Conservation (phyloP, 192 early-diverging fungal species). For the Backusella tuberculispora region DNA sequence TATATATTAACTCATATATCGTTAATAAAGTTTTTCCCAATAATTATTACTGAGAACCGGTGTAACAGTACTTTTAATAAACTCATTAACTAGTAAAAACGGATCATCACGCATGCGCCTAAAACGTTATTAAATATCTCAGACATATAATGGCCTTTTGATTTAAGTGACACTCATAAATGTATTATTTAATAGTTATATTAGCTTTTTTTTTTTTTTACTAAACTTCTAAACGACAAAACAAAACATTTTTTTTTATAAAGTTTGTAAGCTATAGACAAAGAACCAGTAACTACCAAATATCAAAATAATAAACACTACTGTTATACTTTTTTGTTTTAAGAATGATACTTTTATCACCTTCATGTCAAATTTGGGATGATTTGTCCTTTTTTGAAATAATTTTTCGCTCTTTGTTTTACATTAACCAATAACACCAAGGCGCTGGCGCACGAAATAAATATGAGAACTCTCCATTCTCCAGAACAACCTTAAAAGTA, state of each 20-base stretch:
- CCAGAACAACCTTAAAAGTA: too few species aligned
- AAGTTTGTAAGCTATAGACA: neutral
- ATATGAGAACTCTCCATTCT: neutral
- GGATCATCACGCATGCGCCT: neutral
- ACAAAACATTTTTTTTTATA: neutral
- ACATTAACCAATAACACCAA: neutral
- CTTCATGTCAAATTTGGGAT: neutral
- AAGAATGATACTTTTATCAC: neutral
- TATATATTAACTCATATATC: neutral
- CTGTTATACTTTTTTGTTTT: too few species aligned
- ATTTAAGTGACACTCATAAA: neutral
- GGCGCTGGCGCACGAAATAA: neutral
- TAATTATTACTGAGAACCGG: neutral
- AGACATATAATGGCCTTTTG: neutral
- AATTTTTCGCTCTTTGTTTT: neutral
- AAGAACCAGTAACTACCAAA: neutral
- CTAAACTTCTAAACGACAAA: neutral
- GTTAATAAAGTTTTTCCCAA: neutral
- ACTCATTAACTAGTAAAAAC: neutral
- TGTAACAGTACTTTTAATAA: neutral
- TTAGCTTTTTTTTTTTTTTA: neutral
- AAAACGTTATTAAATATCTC: slow-evolving; percentile 1
- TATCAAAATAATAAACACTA: neutral
- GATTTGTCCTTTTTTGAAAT: neutral
- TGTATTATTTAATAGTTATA: neutral